Evolutionary conservation across 805 yeast genomes (phyloP).

Genomic region (Grigorovia transvaalensis): DNA sequence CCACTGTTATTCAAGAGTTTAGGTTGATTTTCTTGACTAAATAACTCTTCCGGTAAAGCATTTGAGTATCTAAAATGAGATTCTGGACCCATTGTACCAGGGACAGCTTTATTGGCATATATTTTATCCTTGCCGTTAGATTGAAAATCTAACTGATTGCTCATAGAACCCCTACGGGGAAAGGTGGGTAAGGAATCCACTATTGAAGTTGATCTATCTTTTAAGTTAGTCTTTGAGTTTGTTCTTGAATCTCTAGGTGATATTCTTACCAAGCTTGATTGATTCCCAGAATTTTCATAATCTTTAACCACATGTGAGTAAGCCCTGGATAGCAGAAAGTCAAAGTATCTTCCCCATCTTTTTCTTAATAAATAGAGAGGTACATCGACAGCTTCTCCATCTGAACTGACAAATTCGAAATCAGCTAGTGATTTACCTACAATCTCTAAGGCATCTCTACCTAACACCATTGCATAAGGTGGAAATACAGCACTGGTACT

Average conservation of each 20-base stretch:
- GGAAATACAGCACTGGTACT: slow-evolving; percentile 55
- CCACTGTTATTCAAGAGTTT: not conserved
- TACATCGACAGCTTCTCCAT: slow-evolving; percentile 55
- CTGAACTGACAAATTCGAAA: slow-evolving; percentile 58
- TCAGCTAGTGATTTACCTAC: slow-evolving; percentile 56
- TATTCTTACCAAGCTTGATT: not conserved
- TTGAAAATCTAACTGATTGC: not conserved
- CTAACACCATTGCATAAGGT: slow-evolving; percentile 66
- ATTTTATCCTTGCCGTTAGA: not conserved
- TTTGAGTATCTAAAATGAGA: not conserved
- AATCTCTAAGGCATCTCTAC: slow-evolving; percentile 61
- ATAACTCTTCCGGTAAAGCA: not conserved
- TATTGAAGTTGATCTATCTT: slow-evolving; percentile 11
- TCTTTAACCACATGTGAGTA: slow-evolving; percentile 44
- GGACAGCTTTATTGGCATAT: not conserved
- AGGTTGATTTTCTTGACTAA: not conserved
- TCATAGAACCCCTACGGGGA: not conserved
- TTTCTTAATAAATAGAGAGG: slow-evolving; percentile 52
- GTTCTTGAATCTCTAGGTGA: slow-evolving; percentile 6
- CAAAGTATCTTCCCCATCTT: slow-evolving; percentile 71
- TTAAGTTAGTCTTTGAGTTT: slow-evolving; percentile 1
- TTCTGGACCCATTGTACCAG: not conserved
- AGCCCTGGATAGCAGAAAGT: slow-evolving; percentile 48
- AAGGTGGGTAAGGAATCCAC: slow-evolving; percentile 1
- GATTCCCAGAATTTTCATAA: slow-evolving; percentile 7